phyloP scores from a whole-genome alignment of 2,329 filamentous ascomycete species.

The Pseudovirgaria hyperparasitica region DNA sequence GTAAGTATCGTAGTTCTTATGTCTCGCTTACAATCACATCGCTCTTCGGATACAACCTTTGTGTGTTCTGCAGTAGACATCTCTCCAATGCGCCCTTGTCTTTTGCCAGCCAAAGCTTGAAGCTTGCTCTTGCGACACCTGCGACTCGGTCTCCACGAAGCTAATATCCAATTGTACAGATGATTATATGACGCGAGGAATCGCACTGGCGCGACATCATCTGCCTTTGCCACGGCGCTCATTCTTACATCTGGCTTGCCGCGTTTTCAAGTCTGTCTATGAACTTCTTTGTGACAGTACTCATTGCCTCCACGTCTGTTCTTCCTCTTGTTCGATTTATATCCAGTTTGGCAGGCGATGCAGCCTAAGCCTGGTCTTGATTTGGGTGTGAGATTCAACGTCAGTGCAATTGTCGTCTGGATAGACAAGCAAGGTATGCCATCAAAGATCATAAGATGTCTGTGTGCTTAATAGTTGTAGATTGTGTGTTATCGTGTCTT shows the following conservation, averaged over 20 bases:
- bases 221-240: conserved; percentile 46
- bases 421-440: too few relatives aligned
- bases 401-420: too few relatives aligned
- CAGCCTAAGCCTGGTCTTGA: too few relatives aligned
- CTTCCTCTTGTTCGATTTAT: conserved; percentile 33
- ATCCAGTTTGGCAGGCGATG: conserved; percentile 1
- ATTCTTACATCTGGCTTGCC: conserved; percentile 43
- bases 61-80: conserved; percentile 45
- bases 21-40: conserved; percentile 39
- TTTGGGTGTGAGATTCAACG: too few relatives aligned
- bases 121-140: conserved; percentile 46
- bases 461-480: too few relatives aligned
- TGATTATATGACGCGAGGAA: conserved; percentile 51
- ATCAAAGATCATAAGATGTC: too few relatives aligned
- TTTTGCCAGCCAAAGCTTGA: conserved; percentile 44
- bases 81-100: conserved; percentile 37
- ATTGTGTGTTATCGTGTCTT: too few relatives aligned
- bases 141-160: conserved; percentile 22
- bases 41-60: conserved; percentile 44
- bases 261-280: conserved; percentile 48
- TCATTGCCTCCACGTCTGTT: conserved; percentile 45
- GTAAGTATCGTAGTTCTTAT: conserved; percentile 9
- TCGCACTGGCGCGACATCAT: conserved; percentile 49
- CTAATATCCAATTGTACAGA: conserved; percentile 23
- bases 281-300: conserved; percentile 48